These are phyloP conservation scores for Fraxinus sp. DNA, from an alignment of 305 asterid species.

Conservation along the genomic window DNA sequence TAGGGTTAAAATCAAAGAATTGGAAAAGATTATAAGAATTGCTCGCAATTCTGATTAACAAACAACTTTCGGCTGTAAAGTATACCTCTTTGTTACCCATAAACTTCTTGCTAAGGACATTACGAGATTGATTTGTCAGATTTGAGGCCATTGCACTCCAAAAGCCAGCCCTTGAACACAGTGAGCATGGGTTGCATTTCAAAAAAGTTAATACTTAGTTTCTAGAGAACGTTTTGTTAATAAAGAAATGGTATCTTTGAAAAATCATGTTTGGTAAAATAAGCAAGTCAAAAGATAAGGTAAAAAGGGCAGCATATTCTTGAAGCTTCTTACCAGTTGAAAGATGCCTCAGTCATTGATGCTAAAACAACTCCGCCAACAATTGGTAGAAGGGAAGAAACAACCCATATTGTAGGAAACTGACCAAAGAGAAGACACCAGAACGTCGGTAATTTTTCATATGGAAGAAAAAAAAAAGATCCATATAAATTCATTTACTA, in stretches of 20 bases:
- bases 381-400: conserved; percentile 79
- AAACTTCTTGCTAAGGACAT: conserved; percentile 92
- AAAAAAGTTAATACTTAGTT: not conserved
- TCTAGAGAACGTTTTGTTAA: not conserved
- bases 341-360: conserved; percentile 85
- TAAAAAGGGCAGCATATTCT: conserved; percentile 3
- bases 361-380: conserved; percentile 95
- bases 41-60: not conserved
- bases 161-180: conserved; percentile 77
- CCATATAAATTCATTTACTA: not conserved
- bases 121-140: conserved; percentile 89
- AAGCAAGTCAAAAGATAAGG: conserved; percentile 5
- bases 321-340: conserved; percentile 57
- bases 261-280: not conserved
- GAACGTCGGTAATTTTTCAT: not conserved
- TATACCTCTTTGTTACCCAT: conserved; percentile 92
- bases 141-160: conserved; percentile 99
- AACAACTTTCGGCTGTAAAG: not conserved
- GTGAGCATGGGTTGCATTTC: not conserved
- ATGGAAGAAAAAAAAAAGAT: not conserved
- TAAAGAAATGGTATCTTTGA: not conserved
- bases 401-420: conserved; percentile 81
- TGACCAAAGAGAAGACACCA: conserved; percentile 20
- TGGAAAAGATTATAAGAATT: not conserved
- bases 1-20: not conserved